Evolutionary conservation across 2,329 filamentous ascomycete species (phyloP), one percentile per base, ranked within the genome.

Genomic region (Pseudocercospora vitis): DNA sequence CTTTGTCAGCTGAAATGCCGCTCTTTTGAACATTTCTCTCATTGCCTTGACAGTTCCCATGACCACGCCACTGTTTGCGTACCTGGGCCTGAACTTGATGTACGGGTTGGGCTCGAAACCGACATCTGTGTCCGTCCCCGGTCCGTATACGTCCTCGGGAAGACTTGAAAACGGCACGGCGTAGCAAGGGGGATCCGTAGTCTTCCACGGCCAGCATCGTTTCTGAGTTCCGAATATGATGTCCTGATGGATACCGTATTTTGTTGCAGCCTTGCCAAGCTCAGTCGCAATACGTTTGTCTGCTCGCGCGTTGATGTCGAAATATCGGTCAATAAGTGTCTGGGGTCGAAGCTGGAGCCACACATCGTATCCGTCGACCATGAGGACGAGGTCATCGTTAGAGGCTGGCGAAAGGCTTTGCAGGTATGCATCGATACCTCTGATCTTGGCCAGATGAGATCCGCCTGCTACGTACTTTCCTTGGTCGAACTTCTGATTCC

Each of bases 271-370:
- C 11, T n/a, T 14, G 7, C 62, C 63, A 14, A 65, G 45, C 47
- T 63, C 56, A 7, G 74, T 68, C 29, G 72, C 70, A 35, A 86
- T 69, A 21, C 78, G 75, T 26, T 70, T 67, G 58, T 87, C 60
- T 7, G 65, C 65, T 23, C 53, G 44, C 7, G 46, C 49, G 26
- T 81, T 69, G 16, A 83, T 71, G 7, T 74, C 71, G 26, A 57
- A 62, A 48, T 55, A 64, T n/a, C 62, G 58, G 35, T 62, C 58
- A 69, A 88, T 76, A 53, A 88, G 70, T 14, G 86, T 75, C 44
- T 85, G 79, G 2, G 82, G 78, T 0, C 83, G 83, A 1, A 88
- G 73, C 65, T 88, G 85, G 55, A 87, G 81, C 71, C 83, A 82
- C 0, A 81, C 75, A 53, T 87, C 82, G 63, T 81, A 78, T 2